Conservation (phyloP, 169 alveolate genomes). For the Plasmodium adleri region DNA sequence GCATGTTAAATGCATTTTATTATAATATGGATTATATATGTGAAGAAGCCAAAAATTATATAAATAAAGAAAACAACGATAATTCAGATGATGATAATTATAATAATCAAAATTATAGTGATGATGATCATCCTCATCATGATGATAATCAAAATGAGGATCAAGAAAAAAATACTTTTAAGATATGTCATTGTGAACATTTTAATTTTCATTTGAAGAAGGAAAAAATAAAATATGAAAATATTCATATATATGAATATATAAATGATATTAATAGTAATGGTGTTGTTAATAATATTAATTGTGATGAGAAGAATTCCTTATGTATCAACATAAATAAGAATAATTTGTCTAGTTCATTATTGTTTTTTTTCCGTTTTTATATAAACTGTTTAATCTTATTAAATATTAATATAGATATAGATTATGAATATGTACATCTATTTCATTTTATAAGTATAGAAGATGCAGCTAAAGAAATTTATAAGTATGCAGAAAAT, state of each 20-base stretch:
- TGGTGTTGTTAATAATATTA: background rate
- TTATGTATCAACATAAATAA: background rate
- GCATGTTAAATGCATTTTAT: slow-evolving; percentile 50
- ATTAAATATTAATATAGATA: slow-evolving; percentile 46
- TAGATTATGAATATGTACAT: slow-evolving; percentile 39
- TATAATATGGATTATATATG: background rate
- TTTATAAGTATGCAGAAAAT: slow-evolving; percentile 34
- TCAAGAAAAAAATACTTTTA: background rate
- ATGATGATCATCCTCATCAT: background rate
- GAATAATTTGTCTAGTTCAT: background rate
- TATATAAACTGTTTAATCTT: slow-evolving; percentile 62
- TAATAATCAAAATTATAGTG: no score
- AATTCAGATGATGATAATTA: no score
- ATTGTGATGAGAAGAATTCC: no score
- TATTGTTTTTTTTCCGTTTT: slow-evolving; percentile 47
- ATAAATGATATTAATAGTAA: slow-evolving; percentile 3
- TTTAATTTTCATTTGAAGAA: slow-evolving; percentile 27
- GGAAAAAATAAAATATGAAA: slow-evolving; percentile 31
- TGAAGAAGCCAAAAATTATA: no score
- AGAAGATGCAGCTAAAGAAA: background rate
- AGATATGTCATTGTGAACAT: slow-evolving; percentile 30
- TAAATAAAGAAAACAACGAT: no score
- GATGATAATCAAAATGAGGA: background rate
- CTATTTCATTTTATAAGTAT: slow-evolving; percentile 34
- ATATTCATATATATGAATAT: slow-evolving; percentile 13